A percentile compares a stretch with the other conserved stretches of the same genome.
These are phyloP conservation scores for Tolypocladium sp. DNA, from an alignment of 2,329 filamentous ascomycete genomes.

Conservation along the genomic window DNA sequence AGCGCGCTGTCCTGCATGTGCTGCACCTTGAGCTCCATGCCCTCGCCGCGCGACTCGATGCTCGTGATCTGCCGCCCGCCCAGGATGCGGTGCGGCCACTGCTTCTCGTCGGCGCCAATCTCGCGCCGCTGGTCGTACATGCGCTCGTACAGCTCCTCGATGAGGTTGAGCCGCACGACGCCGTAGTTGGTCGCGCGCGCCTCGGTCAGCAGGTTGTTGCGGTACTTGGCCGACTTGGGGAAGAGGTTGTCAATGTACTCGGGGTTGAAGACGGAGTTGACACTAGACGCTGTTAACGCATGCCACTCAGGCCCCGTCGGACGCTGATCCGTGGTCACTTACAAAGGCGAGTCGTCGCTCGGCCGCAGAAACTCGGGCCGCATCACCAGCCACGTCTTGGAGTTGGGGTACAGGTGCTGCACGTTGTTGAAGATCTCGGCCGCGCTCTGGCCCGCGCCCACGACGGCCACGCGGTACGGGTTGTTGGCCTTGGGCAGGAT, in stretches of 20 bases:
- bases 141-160: conserved; percentile 79
- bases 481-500: conserved; percentile 47
- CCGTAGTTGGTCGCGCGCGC: conserved; percentile 89
- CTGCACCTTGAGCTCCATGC: conserved; percentile 51
- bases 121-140: conserved; percentile 79
- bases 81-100: conserved; percentile 78
- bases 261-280: conserved; percentile 95
- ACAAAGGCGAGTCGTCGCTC: conserved; percentile 95
- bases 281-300: conserved; percentile 35
- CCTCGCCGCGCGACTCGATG: conserved; percentile 43
- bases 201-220: conserved; percentile 50
- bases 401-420: conserved; percentile 72
- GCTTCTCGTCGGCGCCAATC: conserved; percentile 55
- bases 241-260: conserved; percentile 72
- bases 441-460: conserved; percentile 85
- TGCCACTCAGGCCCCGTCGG: neutral
- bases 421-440: conserved; percentile 94
- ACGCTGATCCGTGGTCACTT: conserved; percentile 36
- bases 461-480: conserved; percentile 68
- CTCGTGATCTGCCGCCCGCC: conserved; percentile 56
- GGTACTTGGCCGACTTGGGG: conserved; percentile 52
- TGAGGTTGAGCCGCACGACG: conserved; percentile 82
- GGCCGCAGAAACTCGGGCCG: conserved; percentile 75
- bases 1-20: conserved; percentile 29
- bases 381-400: conserved; percentile 69